These are phyloP conservation scores for Bipolaris cookei DNA, from an alignment of 2,329 filamentous ascomycete genomes.

Conservation along the genomic window DNA sequence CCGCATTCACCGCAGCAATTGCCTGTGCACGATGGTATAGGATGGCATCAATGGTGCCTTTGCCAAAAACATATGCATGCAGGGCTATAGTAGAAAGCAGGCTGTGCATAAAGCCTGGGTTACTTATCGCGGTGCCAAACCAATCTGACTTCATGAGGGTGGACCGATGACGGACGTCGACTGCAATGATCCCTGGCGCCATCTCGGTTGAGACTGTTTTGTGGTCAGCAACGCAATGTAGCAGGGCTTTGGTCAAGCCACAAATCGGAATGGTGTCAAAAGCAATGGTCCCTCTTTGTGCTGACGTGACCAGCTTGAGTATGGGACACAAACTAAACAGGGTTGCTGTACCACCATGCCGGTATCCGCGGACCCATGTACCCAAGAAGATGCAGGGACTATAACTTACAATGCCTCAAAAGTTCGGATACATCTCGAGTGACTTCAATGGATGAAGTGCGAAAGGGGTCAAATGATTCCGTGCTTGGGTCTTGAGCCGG, in stretches of 20 bases:
- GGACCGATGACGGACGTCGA: conserved; percentile 45
- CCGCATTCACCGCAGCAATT: conserved; percentile 43
- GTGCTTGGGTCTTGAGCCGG: conserved; percentile 34
- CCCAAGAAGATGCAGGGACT: conserved; percentile 14
- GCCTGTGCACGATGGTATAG: conserved; percentile 44
- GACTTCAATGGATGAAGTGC: conserved; percentile 36
- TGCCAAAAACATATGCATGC: conserved; percentile 43
- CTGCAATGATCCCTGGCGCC: conserved; percentile 47
- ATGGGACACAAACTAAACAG: conserved; percentile 2
- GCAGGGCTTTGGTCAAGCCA: neutral
- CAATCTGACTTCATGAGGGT: conserved; percentile 46
- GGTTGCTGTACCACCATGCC: conserved; percentile 13
- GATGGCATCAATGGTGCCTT: conserved; percentile 40
- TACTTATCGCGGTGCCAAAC: conserved; percentile 45
- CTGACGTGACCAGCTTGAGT: neutral
- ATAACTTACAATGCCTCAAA: conserved; percentile 47
- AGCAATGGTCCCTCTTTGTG: neutral
- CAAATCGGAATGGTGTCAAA: neutral
- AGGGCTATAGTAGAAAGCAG: conserved; percentile 46
- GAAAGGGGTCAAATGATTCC: conserved; percentile 44
- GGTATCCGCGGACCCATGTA: conserved; percentile 13
- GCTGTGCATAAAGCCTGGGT: conserved; percentile 50
- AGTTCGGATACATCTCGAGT: conserved; percentile 38
- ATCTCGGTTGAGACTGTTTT: conserved; percentile 43
- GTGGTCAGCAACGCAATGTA: conserved; percentile 23